These are phyloP conservation scores for Aspergillus sclerotioniger DNA, from an alignment of 495 filamentous ascomycete genomes.

Conservation along the genomic window DNA sequence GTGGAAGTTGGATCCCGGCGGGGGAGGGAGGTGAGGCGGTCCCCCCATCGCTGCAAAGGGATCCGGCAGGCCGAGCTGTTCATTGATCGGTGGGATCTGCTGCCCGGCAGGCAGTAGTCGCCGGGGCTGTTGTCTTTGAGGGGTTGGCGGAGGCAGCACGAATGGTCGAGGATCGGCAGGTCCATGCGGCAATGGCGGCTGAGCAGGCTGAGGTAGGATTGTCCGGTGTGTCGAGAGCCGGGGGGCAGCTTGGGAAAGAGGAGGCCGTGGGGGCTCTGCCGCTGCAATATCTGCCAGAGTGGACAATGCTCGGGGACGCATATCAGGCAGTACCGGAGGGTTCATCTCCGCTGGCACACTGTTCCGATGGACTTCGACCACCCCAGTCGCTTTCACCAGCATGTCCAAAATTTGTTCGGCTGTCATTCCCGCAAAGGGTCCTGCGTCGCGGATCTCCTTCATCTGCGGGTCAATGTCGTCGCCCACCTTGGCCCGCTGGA, in stretches of 20 bases:
- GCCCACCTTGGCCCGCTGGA: slow-evolving; percentile 38
- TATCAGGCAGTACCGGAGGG: slow-evolving; percentile 12
- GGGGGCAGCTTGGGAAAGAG: slow-evolving; percentile 26
- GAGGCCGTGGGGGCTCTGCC: slow-evolving; percentile 22
- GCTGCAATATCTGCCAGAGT: slow-evolving; percentile 38
- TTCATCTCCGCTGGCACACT: slow-evolving; percentile 9
- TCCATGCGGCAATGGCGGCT: slow-evolving; percentile 24
- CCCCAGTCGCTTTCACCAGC: slow-evolving; percentile 23
- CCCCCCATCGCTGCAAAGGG: slow-evolving; percentile 35
- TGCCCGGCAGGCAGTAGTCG: slow-evolving; percentile 40
- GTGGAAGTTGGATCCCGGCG: slow-evolving; percentile 41
- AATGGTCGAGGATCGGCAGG: slow-evolving; percentile 41
- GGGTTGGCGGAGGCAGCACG: slow-evolving; percentile 40
- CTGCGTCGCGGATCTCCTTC: slow-evolving; percentile 32
- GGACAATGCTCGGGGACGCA: slow-evolving; percentile 25
- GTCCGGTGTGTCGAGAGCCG: slow-evolving; percentile 25
- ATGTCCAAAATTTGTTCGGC: slow-evolving; percentile 20
- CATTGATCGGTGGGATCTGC: slow-evolving; percentile 27
- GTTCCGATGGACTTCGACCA: slow-evolving; percentile 17
- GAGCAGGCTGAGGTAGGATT: slow-evolving; percentile 29
- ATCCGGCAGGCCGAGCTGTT: slow-evolving; percentile 35
- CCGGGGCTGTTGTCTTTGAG: slow-evolving; percentile 35
- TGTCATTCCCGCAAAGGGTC: slow-evolving; percentile 17
- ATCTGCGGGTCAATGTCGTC: slow-evolving; percentile 41
- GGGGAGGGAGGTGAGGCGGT: slow-evolving; percentile 42